These are phyloP conservation scores for Dioscorea cayenensis DNA, from an alignment of 116 monocot genomes.

Conservation along the genomic window DNA sequence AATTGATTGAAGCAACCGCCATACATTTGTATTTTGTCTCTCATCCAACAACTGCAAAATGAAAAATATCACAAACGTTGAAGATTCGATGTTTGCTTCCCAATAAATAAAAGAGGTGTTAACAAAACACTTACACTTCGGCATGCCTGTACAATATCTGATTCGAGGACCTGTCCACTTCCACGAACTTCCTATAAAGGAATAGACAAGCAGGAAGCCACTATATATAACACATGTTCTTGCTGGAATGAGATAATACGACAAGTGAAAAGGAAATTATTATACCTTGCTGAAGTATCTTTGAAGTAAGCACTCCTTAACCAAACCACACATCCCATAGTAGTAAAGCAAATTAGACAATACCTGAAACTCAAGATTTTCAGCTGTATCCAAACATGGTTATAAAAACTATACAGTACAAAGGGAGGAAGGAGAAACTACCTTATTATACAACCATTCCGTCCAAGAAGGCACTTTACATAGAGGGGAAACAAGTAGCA, in stretches of 20 bases:
- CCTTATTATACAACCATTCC: conserved; percentile 95
- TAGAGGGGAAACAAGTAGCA: conserved; percentile 86
- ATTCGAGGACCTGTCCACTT: conserved; percentile 24
- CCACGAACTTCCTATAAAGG: conserved; percentile 38
- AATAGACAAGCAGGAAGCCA: background rate
- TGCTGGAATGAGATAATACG: background rate
- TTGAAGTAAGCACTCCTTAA: conserved; percentile 84
- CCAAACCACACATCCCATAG: conserved; percentile 91
- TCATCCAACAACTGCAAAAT: conserved; percentile 73
- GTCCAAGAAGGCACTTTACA: conserved; percentile 95
- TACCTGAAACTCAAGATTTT: conserved; percentile 33
- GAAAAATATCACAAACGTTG: background rate
- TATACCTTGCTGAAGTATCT: conserved; percentile 96
- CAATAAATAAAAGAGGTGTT: background rate
- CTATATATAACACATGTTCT: background rate
- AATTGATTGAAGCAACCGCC: conserved; percentile 80
- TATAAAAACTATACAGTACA: background rate
- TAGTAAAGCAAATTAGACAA: conserved; percentile 86
- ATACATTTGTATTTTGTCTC: conserved; percentile 64
- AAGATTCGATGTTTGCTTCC: background rate
- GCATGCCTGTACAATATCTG: conserved; percentile 49
- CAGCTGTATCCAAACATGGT: background rate
- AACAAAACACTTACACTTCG: conserved; percentile 39
- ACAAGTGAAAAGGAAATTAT: background rate
- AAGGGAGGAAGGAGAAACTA: background rate